Evolutionary conservation across 176 grass and related monocot species (phyloP).

Genomic region (Canna indica): DNA sequence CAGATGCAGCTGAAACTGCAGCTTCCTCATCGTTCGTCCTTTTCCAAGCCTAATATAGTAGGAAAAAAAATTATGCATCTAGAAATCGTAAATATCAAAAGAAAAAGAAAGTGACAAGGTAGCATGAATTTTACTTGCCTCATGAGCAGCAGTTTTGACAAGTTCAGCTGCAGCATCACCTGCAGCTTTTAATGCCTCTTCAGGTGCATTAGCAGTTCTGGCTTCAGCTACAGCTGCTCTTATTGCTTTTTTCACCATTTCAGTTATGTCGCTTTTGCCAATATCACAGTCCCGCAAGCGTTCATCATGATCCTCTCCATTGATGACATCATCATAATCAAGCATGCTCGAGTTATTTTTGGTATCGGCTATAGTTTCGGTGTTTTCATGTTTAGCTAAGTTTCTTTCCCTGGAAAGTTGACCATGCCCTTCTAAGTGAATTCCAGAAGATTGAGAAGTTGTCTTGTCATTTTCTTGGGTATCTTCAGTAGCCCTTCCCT

Average conservation of each 20-base stretch:
- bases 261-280: constrained; percentile 91
- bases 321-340: constrained; percentile 24
- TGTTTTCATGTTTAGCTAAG: constrained; percentile 29
- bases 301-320: constrained; percentile 59
- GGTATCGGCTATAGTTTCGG: constrained; percentile 26
- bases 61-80: neutral
- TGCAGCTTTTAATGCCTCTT: constrained; percentile 86
- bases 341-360: neutral
- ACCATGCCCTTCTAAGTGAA: constrained; percentile 27
- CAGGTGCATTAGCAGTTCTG: constrained; percentile 58
- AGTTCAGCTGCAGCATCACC: constrained; percentile 97
- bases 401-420: constrained; percentile 34
- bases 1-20: constrained; percentile 48
- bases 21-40: constrained; percentile 56
- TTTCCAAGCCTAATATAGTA: constrained; percentile 67
- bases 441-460: constrained; percentile 42
- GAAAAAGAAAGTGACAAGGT: constrained; percentile 9
- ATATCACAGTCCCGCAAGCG: constrained; percentile 78
- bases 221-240: constrained; percentile 86
- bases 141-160: constrained; percentile 77
- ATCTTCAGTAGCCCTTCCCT: constrained; percentile 48
- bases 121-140: constrained; percentile 49
- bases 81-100: constrained; percentile 3
- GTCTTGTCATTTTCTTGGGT: constrained; percentile 44
- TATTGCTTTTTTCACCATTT: constrained; percentile 78